Evolutionary conservation across 2,329 filamentous ascomycete genomes (phyloP).

Genomic region (Fusarium sp.): DNA sequence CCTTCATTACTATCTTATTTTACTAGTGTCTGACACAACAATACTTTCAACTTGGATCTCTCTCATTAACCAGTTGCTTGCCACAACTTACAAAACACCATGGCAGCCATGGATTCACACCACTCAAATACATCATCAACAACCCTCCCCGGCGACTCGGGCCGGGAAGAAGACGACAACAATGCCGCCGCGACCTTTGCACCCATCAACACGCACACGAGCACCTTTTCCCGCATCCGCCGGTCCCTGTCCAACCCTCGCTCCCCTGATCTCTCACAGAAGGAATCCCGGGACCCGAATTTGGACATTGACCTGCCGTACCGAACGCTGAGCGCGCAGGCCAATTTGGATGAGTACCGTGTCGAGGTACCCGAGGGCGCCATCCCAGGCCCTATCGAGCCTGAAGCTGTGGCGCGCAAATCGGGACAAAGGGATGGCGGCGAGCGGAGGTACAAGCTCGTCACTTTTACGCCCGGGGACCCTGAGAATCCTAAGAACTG

Average conservation of each 20-base stretch:
- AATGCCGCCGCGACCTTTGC: slow-evolving; percentile 34
- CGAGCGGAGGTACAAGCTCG: slow-evolving; percentile 65
- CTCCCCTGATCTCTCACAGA: slow-evolving; percentile 42
- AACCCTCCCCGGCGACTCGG: slow-evolving; percentile 29
- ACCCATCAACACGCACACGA: slow-evolving; percentile 43
- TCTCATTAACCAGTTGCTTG: not conserved
- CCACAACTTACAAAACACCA: not conserved
- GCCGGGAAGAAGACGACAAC: slow-evolving; percentile 20
- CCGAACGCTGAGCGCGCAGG: slow-evolving; percentile 72
- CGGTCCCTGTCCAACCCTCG: slow-evolving; percentile 43
- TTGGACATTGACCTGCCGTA: slow-evolving; percentile 74
- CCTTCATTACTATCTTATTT: not conserved
- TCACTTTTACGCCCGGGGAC: slow-evolving; percentile 78
- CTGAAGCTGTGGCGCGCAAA: slow-evolving; percentile 44
- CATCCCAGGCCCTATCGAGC: slow-evolving; percentile 65
- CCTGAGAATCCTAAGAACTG: slow-evolving; percentile 89
- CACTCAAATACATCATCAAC: slow-evolving; percentile 39
- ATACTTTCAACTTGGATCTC: not conserved
- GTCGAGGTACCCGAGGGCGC: slow-evolving; percentile 74
- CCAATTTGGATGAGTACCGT: slow-evolving; percentile 78
- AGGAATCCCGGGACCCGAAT: slow-evolving; percentile 58
- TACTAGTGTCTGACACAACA: not conserved
- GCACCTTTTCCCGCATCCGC: slow-evolving; percentile 36
- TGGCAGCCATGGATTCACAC: slow-evolving; percentile 23
- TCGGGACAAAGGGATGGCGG: slow-evolving; percentile 30